Percentiles rank a stretch among this genome's conserved stretches.
These are phyloP conservation scores for Abrus precatorius DNA, from an alignment of 306 rosid species.

Conservation along the genomic window DNA sequence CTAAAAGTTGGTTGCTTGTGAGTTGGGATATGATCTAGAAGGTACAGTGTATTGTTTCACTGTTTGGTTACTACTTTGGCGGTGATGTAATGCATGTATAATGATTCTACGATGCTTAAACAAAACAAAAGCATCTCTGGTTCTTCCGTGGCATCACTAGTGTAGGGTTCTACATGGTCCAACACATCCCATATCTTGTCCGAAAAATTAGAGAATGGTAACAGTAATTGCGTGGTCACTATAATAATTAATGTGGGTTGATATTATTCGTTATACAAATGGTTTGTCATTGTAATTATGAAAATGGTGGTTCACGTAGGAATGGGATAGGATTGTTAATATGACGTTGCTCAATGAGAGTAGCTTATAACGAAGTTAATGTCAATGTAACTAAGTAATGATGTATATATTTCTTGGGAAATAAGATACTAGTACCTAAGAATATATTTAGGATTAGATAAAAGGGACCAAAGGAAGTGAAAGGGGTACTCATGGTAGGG, in stretches of 20 bases:
- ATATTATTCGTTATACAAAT: neutral
- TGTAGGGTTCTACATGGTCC: conserved; percentile 41
- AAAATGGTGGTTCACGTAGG: neutral
- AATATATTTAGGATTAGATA: neutral
- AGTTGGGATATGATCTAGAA: conserved; percentile 38
- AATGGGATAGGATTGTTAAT: conserved; percentile 21
- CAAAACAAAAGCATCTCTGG: conserved; percentile 57
- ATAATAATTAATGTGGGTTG: neutral
- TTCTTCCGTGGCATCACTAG: conserved; percentile 30
- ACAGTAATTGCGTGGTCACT: neutral
- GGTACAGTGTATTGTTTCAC: neutral
- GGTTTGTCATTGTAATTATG: neutral
- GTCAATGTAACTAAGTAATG: neutral
- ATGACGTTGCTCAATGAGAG: conserved; percentile 28
- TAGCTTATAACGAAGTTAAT: conserved; percentile 12
- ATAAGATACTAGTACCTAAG: conserved; percentile 30
- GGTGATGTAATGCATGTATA: conserved; percentile 1
- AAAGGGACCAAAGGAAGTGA: conserved; percentile 24
- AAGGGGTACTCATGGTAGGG: conserved; percentile 45
- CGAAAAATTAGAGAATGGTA: neutral
- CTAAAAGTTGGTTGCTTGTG: conserved; percentile 60
- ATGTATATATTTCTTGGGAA: conserved; percentile 14
- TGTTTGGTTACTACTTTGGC: neutral
- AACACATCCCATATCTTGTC: conserved; percentile 1
- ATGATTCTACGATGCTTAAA: conserved; percentile 58